Conservation (phyloP, 1,284 basidiomycete genomes). For the Amylostereum chailletii region DNA sequence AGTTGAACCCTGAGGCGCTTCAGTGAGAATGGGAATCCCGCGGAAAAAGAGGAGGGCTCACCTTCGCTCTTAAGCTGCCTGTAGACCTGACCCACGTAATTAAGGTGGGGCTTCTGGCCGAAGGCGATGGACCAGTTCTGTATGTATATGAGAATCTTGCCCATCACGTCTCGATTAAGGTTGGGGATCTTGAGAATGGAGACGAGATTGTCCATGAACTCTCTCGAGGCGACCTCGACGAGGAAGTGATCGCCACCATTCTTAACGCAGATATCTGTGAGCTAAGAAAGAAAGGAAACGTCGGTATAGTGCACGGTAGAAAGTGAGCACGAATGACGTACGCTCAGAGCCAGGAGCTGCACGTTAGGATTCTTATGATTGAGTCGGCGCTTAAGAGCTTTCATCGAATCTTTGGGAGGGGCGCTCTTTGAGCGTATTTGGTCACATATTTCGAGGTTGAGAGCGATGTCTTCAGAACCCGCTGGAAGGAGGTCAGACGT, state of each 20-base stretch:
- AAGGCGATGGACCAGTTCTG: conserved; percentile 95
- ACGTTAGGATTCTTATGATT: conserved; percentile 97
- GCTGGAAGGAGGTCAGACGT: conserved; percentile 82
- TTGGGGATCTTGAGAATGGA: conserved; percentile 70
- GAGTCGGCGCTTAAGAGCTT: conserved; percentile 79
- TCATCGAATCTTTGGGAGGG: conserved; percentile 81
- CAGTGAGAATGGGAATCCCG: not conserved
- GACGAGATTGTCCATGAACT: conserved; percentile 90
- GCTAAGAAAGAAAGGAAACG: conserved; percentile 30
- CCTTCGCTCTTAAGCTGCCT: conserved; percentile 72
- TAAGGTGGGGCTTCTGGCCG: conserved; percentile 70
- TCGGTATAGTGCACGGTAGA: conserved; percentile 5
- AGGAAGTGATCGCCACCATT: conserved; percentile 95
- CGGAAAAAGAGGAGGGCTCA: conserved; percentile 20
- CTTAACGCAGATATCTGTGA: conserved; percentile 94
- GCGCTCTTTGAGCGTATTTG: conserved; percentile 91
- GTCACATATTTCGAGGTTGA: conserved; percentile 95
- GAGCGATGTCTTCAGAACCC: conserved; percentile 83
- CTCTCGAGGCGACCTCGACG: conserved; percentile 73
- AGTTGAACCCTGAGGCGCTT: conserved; percentile 54
- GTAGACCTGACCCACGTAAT: conserved; percentile 76
- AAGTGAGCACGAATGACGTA: conserved; percentile 32
- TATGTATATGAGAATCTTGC: conserved; percentile 69
- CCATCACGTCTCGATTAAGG: conserved; percentile 80
- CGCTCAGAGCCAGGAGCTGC: conserved; percentile 78